These are phyloP conservation scores for Corynespora cassiicola DNA, from an alignment of 2,329 filamentous ascomycete genomes.

Conservation along the genomic window DNA sequence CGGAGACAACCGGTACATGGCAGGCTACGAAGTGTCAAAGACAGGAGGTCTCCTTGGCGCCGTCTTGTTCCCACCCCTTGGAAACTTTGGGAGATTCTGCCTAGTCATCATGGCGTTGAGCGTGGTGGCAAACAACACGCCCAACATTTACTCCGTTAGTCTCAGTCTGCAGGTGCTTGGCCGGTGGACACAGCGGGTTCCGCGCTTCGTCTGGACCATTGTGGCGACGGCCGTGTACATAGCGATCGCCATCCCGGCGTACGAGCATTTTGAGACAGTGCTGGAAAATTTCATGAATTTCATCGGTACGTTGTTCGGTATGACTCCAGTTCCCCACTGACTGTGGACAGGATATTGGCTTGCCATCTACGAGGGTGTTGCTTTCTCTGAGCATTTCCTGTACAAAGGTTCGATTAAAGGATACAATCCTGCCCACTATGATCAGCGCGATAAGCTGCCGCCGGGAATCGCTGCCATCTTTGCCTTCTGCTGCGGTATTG, in stretches of 20 bases:
- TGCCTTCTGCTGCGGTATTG: conserved; percentile 69
- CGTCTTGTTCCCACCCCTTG: conserved; percentile 68
- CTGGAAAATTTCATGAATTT: conserved; percentile 73
- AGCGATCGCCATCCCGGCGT: conserved; percentile 73
- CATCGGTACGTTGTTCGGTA: conserved; percentile 26
- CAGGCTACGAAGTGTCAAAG: conserved; percentile 62
- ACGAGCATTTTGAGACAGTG: conserved; percentile 67
- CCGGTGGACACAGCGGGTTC: conserved; percentile 64
- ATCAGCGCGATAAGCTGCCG: conserved; percentile 64
- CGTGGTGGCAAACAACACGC: conserved; percentile 74
- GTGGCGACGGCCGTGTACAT: conserved; percentile 69
- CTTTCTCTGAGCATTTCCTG: conserved; percentile 70
- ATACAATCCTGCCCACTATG: conserved; percentile 67
- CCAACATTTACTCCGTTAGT: conserved; percentile 71
- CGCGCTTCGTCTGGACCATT: conserved; percentile 72
- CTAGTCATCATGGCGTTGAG: conserved; percentile 70
- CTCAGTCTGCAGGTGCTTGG: conserved; percentile 72
- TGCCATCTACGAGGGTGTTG: conserved; percentile 73
- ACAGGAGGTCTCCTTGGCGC: conserved; percentile 72
- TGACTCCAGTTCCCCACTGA: conserved; percentile 13
- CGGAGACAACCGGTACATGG: conserved; percentile 61
- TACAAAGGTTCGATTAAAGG: conserved; percentile 68
- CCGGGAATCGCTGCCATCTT: conserved; percentile 67
- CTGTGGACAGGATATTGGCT: conserved; percentile 69
- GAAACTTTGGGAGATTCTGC: conserved; percentile 76